Conservation (phyloP, 305 asterid species). For the Solanum hybrid region DNA sequence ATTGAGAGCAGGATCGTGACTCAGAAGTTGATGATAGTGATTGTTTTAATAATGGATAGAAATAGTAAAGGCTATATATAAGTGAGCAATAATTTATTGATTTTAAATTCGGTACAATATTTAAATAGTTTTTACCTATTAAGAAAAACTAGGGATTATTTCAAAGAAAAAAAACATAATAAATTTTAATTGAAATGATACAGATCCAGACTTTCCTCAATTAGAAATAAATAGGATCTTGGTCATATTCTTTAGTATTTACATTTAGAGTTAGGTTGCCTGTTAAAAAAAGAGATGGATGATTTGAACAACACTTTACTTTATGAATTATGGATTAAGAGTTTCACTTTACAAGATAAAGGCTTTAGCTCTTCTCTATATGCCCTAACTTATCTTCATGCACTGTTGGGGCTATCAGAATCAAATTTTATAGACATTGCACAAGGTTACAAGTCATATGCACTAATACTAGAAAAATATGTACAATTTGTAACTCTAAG, state of each 20-base stretch:
- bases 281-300: background rate
- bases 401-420: background rate
- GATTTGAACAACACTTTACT: background rate
- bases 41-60: background rate
- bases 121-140: background rate
- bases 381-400: background rate
- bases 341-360: background rate
- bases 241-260: background rate
- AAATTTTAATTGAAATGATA: too few relatives aligned
- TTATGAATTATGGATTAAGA: background rate
- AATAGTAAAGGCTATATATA: too few relatives aligned
- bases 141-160: background rate
- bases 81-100: background rate
- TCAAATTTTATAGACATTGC: background rate
- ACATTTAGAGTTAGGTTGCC: background rate
- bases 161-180: background rate
- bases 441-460: background rate
- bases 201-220: background rate
- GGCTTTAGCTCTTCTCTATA: background rate
- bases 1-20: background rate
- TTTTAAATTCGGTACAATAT: too few relatives aligned
- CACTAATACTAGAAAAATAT: background rate
- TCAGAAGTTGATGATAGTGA: background rate
- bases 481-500: background rate
- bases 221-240: background rate